Percentiles rank a stretch among this genome's conserved stretches.
Evolutionary conservation across 2,329 filamentous ascomycete species (phyloP).

Genomic region (Endoconidiophora polonica): DNA sequence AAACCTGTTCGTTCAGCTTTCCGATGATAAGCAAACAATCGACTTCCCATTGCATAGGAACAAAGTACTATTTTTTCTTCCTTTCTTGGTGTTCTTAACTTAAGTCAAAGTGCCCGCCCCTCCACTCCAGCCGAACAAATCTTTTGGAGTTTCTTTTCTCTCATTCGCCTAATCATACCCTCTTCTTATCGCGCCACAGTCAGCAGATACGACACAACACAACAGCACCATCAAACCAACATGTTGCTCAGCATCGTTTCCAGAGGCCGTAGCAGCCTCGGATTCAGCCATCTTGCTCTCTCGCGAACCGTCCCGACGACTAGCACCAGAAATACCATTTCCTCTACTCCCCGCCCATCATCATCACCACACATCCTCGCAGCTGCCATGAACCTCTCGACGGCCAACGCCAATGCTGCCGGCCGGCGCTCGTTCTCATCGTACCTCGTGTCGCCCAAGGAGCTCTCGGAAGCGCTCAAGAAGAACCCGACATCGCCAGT

Average conservation of each 20-base stretch:
- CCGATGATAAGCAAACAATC: too few species aligned
- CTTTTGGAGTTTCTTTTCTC: not conserved
- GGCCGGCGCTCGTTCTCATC: conserved; percentile 41
- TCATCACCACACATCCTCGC: conserved; percentile 19
- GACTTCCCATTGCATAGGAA: too few species aligned
- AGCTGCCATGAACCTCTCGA: conserved; percentile 1
- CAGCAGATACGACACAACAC: not conserved
- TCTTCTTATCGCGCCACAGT: conserved; percentile 1
- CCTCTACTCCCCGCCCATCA: conserved; percentile 17
- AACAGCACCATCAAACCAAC: not conserved
- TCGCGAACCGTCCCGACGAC: too few species aligned
- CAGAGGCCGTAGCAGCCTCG: conserved; percentile 8
- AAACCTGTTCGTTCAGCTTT: too few species aligned
- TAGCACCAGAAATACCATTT: too few species aligned
- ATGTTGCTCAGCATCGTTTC: conserved; percentile 9
- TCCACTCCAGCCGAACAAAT: not conserved
- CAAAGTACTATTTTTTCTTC: too few species aligned
- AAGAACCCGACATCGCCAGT: conserved; percentile 66
- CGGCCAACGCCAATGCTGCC: not conserved
- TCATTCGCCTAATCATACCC: not conserved
- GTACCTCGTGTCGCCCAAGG: conserved; percentile 72
- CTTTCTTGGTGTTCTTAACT: not conserved
- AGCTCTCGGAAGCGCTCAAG: conserved; percentile 66
- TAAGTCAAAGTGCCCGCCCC: not conserved
- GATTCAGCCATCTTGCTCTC: conserved; percentile 19